phyloP scores from a whole-genome alignment of 768 basidiomycete species.

The Mycena belliarum region DNA sequence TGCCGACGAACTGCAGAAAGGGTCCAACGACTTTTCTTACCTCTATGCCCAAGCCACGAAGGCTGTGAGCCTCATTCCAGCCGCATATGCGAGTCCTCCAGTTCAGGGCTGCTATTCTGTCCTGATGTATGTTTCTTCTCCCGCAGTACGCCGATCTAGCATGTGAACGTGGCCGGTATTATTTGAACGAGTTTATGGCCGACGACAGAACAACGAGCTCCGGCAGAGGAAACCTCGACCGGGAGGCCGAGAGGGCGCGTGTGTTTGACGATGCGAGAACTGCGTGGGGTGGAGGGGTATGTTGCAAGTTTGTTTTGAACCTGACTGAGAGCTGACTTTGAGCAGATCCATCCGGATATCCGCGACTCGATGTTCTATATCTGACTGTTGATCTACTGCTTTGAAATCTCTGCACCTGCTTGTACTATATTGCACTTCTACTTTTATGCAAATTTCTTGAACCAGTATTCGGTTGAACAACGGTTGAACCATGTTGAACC shows the following conservation, averaged over 20 bases:
- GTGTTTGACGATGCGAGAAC: conserved; percentile 46
- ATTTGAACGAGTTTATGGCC: conserved; percentile 70
- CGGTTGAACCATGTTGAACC: too few relatives aligned
- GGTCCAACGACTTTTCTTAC: conserved; percentile 69
- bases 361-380: conserved; percentile 77
- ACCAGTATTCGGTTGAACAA: too few relatives aligned
- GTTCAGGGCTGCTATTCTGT: too few relatives aligned
- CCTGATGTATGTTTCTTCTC: too few relatives aligned
- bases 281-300: conserved; percentile 56
- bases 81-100: too few relatives aligned
- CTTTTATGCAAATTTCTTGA: too few relatives aligned
- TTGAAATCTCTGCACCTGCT: too few relatives aligned
- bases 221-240: conserved; percentile 33
- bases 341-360: conserved; percentile 58
- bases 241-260: conserved; percentile 39
- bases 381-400: too few relatives aligned
- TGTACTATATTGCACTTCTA: too few relatives aligned
- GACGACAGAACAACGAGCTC: conserved; percentile 46
- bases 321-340: neutral
- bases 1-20: conserved; percentile 74
- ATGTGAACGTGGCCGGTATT: conserved; percentile 77
- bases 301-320: conserved; percentile 18
- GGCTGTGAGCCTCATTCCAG: conserved; percentile 77
- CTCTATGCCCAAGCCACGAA: conserved; percentile 83
- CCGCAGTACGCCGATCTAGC: conserved; percentile 85